Conservation (phyloP, 164 flowering plant species). For the Magnolia kwangsiensis region DNA sequence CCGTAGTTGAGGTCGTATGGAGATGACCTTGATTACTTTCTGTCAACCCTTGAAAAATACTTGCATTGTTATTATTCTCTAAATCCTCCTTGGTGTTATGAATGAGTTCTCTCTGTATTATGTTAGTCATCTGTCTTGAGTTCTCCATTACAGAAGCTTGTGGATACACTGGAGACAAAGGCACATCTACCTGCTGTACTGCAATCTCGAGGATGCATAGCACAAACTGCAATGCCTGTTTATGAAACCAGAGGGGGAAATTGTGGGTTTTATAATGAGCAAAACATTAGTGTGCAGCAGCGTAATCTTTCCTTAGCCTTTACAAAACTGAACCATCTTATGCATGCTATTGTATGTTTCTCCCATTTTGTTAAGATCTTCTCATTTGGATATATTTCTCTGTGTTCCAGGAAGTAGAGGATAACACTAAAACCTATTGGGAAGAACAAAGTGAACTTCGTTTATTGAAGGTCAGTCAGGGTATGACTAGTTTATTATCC, state of each 20-base stretch:
- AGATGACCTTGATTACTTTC: background rate
- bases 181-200: constrained; percentile 82
- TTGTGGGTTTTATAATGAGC: constrained; percentile 61
- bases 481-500: no score
- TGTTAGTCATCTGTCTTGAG: background rate
- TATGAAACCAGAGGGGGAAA: constrained; percentile 96
- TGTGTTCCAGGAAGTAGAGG: constrained; percentile 52
- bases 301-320: constrained; percentile 38
- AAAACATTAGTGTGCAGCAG: constrained; percentile 49
- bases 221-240: constrained; percentile 91
- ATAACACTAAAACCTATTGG: no score
- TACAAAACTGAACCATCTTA: background rate
- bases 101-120: background rate
- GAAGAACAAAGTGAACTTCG: no score
- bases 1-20: background rate
- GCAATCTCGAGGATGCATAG: constrained; percentile 95
- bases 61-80: background rate
- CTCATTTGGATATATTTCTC: constrained; percentile 1
- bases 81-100: background rate
- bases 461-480: no score
- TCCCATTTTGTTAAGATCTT: background rate
- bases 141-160: constrained; percentile 54
- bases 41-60: background rate
- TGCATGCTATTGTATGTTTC: constrained; percentile 1
- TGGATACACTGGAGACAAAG: constrained; percentile 83